Percentiles rank a stretch among this genome's conserved stretches.
Evolutionary conservation across 2,329 filamentous ascomycete genomes (phyloP).

Genomic region (Coniosporium tulheliwenetii): DNA sequence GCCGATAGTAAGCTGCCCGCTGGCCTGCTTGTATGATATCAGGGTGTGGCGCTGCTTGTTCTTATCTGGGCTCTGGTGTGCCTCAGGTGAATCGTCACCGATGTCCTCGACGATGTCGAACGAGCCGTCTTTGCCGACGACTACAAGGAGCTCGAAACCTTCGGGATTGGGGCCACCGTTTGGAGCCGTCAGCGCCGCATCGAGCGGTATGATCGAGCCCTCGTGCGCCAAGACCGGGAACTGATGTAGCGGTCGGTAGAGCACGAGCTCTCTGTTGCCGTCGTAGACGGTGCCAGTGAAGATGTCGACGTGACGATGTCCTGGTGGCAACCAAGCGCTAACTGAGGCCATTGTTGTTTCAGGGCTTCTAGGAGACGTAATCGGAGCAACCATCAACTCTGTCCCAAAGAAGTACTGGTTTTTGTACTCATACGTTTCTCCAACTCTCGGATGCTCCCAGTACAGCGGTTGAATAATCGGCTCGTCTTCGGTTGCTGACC

Average conservation of each 20-base stretch:
- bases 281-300: conserved; percentile 43
- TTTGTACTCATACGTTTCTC: conserved; percentile 38
- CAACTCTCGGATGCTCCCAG: conserved; percentile 38
- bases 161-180: conserved; percentile 35
- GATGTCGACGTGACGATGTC: conserved; percentile 37
- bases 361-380: conserved; percentile 34
- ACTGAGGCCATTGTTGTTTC: conserved; percentile 31
- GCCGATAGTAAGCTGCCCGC: too few relatives aligned
- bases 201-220: conserved; percentile 43
- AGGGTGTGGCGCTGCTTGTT: too few relatives aligned
- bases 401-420: conserved; percentile 47
- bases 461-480: conserved; percentile 47
- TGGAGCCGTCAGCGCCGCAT: conserved; percentile 23
- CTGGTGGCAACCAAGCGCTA: conserved; percentile 40
- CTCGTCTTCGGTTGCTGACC: conserved; percentile 26
- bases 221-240: conserved; percentile 39
- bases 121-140: conserved; percentile 28
- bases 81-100: background rate
- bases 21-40: too few relatives aligned
- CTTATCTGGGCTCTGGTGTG: too few relatives aligned
- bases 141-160: conserved; percentile 32
- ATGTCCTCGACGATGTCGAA: conserved; percentile 36
- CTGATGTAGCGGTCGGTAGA: conserved; percentile 34
- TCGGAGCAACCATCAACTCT: conserved; percentile 39
- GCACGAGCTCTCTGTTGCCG: conserved; percentile 34